Conservation (phyloP, 2,329 filamentous ascomycete species). For the Cryphonectria carpinicola region DNA sequence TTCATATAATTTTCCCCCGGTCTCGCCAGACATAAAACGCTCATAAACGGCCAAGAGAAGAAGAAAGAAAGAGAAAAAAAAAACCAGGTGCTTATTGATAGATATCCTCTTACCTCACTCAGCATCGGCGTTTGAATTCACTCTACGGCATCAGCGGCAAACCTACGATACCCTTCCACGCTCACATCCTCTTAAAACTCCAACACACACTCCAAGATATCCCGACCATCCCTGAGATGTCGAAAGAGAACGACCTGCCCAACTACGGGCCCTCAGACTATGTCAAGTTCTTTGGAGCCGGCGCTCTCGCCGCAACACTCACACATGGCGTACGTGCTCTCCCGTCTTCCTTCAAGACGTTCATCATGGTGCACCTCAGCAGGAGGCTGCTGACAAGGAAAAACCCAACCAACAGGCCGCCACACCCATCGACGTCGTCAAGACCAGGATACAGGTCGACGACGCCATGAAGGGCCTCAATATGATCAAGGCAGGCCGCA, state of each 20-base stretch:
- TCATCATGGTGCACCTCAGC: background rate
- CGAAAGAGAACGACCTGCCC: slow-evolving; percentile 39
- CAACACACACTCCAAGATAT: background rate
- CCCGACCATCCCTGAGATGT: slow-evolving; percentile 9
- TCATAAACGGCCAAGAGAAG: background rate
- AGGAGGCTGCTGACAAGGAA: slow-evolving; percentile 3
- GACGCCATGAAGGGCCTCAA: slow-evolving; percentile 82
- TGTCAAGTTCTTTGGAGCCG: slow-evolving; percentile 57
- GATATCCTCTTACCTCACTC: background rate
- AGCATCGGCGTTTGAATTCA: background rate
- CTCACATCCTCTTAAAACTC: background rate
- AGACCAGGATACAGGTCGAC: slow-evolving; percentile 90
- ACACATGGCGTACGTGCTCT: slow-evolving; percentile 52
- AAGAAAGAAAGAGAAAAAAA: background rate
- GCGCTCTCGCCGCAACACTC: slow-evolving; percentile 55
- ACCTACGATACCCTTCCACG: background rate
- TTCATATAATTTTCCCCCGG: background rate
- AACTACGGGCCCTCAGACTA: slow-evolving; percentile 50
- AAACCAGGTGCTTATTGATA: background rate
- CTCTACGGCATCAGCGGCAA: background rate
- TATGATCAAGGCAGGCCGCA: slow-evolving; percentile 76
- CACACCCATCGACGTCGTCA: slow-evolving; percentile 71
- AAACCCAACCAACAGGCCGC: slow-evolving; percentile 45
- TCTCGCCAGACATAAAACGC: background rate
- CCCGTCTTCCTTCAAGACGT: background rate